Percentiles rank a stretch among this genome's conserved stretches.
Evolutionary conservation across 129 eudicot genomes (phyloP).

Genomic region (Flaveria brownii): DNA sequence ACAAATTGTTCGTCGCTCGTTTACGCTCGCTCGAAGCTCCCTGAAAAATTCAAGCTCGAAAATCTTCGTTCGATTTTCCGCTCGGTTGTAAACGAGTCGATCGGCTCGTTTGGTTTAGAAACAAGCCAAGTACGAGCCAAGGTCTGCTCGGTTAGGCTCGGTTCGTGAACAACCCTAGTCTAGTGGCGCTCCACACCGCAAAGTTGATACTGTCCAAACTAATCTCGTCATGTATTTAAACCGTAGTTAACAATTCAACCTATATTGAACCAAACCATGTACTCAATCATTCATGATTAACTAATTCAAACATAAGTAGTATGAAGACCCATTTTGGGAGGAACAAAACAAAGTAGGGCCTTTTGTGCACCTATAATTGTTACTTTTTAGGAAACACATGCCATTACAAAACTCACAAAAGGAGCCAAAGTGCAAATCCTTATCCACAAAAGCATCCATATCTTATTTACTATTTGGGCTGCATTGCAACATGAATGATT

Average conservation of each 20-base stretch:
- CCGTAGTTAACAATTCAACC: neutral
- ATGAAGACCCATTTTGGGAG: neutral
- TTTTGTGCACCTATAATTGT: constrained; percentile 11
- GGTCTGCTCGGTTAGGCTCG: too few species aligned
- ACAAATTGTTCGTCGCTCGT: too few species aligned
- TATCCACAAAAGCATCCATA: constrained; percentile 25
- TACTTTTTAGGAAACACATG: constrained; percentile 26
- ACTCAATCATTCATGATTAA: neutral
- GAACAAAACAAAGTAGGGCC: neutral
- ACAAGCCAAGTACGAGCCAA: too few species aligned
- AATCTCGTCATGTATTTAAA: neutral
- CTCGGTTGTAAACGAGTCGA: too few species aligned
- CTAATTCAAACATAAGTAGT: neutral
- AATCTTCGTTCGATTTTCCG: too few species aligned
- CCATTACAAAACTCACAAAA: constrained; percentile 21
- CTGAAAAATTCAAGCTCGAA: too few species aligned
- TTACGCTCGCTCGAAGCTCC: too few species aligned
- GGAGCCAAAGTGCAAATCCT: constrained; percentile 23
- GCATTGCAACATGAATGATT: constrained; percentile 27
- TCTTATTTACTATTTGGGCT: constrained; percentile 25
- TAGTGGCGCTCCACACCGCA: too few species aligned
- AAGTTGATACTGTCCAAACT: neutral
- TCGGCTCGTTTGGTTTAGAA: too few species aligned
- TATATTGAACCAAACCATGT: neutral
- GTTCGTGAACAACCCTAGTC: too few species aligned